These are phyloP conservation scores for Clavispora santaluciae DNA, from an alignment of 805 yeast genomes.

Conservation along the genomic window DNA sequence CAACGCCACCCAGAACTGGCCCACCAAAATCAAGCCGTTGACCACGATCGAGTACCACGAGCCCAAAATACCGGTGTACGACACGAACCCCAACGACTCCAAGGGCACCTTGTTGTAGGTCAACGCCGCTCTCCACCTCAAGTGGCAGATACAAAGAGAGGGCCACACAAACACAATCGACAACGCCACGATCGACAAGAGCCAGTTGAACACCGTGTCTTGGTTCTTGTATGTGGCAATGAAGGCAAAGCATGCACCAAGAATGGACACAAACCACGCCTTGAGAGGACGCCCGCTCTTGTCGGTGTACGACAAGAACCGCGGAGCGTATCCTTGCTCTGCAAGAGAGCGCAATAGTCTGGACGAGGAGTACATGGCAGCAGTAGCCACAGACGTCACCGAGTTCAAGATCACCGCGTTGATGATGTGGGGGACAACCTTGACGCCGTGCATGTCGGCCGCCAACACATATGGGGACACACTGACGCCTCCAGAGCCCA, in stretches of 20 bases:
- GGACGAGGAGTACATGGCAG: slow-evolving; percentile 27
- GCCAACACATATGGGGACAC: slow-evolving; percentile 28
- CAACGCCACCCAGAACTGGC: slow-evolving; percentile 43
- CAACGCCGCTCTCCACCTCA: slow-evolving; percentile 28
- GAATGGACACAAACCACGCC: slow-evolving; percentile 22
- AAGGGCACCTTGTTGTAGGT: slow-evolving; percentile 19
- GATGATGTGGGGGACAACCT: slow-evolving; percentile 27
- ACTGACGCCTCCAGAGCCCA: slow-evolving; percentile 30
- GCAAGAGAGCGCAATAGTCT: slow-evolving; percentile 24
- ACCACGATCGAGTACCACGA: slow-evolving; percentile 29
- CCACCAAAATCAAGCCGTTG: slow-evolving; percentile 32
- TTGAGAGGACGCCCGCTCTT: slow-evolving; percentile 24
- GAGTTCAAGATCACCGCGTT: slow-evolving; percentile 30
- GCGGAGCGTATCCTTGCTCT: slow-evolving; percentile 25
- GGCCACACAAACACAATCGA: slow-evolving; percentile 24
- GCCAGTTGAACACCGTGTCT: slow-evolving; percentile 28
- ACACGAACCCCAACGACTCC: slow-evolving; percentile 21
- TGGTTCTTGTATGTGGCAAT: slow-evolving; percentile 29
- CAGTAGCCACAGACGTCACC: slow-evolving; percentile 28
- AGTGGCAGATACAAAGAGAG: slow-evolving; percentile 22
- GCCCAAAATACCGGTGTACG: slow-evolving; percentile 39
- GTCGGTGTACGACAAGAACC: slow-evolving; percentile 26
- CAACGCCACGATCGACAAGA: slow-evolving; percentile 26
- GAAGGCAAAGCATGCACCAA: slow-evolving; percentile 21
- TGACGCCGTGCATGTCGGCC: slow-evolving; percentile 23